Evolutionary conservation across 805 yeast species (phyloP).

Genomic region (Lipomyces yamanashiensis): DNA sequence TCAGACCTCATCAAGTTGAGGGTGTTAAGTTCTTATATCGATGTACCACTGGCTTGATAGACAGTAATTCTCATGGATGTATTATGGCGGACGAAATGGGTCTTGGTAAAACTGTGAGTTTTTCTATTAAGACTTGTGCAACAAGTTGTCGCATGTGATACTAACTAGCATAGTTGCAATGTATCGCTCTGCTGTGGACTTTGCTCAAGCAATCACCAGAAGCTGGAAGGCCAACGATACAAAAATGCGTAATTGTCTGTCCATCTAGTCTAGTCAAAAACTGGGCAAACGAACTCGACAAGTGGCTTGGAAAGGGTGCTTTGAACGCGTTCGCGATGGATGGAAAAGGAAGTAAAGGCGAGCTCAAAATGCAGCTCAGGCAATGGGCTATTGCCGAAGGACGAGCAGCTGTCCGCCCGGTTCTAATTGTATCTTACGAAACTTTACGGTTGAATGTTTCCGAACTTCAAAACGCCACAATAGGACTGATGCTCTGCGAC

Average conservation of each 20-base stretch:
- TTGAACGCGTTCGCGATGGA: conserved; percentile 88
- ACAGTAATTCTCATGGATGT: conserved; percentile 80
- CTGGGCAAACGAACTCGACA: conserved; percentile 95
- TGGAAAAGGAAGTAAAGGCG: conserved; percentile 66
- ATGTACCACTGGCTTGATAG: conserved; percentile 81
- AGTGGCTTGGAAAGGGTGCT: conserved; percentile 95
- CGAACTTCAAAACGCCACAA: conserved; percentile 71
- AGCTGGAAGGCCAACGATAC: conserved; percentile 76
- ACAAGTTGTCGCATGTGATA: background rate
- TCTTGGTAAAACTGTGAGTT: conserved; percentile 69
- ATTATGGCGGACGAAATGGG: conserved; percentile 99
- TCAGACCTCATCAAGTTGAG: conserved; percentile 95
- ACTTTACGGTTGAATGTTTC: conserved; percentile 86
- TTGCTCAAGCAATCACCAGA: conserved; percentile 85
- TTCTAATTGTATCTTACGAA: conserved; percentile 90
- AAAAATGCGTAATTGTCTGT: conserved; percentile 89
- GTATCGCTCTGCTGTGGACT: conserved; percentile 92
- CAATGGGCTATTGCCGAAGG: conserved; percentile 91
- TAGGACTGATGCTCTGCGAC: conserved; percentile 85
- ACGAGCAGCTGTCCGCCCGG: conserved; percentile 82
- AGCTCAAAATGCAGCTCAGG: conserved; percentile 67
- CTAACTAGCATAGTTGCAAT: conserved; percentile 56
- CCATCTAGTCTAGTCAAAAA: conserved; percentile 92
- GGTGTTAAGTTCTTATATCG: conserved; percentile 90
- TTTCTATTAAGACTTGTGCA: too few relatives aligned